Evolutionary conservation across 441 rosid genomes (phyloP), one percentile per base, ranked within the genome.

Genomic region (California macrophylla): DNA sequence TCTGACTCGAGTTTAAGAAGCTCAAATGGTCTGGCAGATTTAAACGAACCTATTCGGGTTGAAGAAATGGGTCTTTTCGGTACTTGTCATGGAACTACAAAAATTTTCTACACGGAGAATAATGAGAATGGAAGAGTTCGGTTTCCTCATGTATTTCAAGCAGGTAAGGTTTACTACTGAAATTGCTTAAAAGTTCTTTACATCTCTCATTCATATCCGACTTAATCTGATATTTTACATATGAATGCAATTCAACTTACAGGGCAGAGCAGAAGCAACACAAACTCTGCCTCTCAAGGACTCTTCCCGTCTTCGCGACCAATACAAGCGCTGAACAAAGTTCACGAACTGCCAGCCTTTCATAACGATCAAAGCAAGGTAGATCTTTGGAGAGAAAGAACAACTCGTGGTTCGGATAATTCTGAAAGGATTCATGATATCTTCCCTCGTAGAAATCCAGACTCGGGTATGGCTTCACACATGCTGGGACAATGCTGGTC

Each of bases 31-130:
- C 80, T 95, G 81, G 89, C 95, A 66, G 97, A 95, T 79, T 78
- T 95, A 81, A 95, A 92, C 66, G 87, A 90, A 79, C 97, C 98
- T 12, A 50, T 86, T 74, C 82, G 68, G 77, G 75, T 74, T 76
- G 95, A 87, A 77, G 96, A 88, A 68, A 76, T 75, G 24, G 75
- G 76, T n/a, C n/a, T n/a, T n/a, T n/a, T 69, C 64, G 80, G 74
- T 61, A 80, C 78, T 66, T 77, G 69, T 30, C 78, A 80, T 70
- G 81, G 77, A 66, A 77, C 77, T 72, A 54, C 77, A 36, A 77
- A 21, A 52, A 74, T 75, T 72, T 63, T 62, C 7, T 72, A 66
- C 73, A 60, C 75, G 66, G 84, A 74, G 73, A 80, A 74, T 52
- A 71, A 74, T 38, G 73, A 30, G 65, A 81, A 71, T 61, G 85